phyloP scores from a whole-genome alignment of 495 filamentous ascomycete genomes.

The Parathielavia appendiculata region DNA sequence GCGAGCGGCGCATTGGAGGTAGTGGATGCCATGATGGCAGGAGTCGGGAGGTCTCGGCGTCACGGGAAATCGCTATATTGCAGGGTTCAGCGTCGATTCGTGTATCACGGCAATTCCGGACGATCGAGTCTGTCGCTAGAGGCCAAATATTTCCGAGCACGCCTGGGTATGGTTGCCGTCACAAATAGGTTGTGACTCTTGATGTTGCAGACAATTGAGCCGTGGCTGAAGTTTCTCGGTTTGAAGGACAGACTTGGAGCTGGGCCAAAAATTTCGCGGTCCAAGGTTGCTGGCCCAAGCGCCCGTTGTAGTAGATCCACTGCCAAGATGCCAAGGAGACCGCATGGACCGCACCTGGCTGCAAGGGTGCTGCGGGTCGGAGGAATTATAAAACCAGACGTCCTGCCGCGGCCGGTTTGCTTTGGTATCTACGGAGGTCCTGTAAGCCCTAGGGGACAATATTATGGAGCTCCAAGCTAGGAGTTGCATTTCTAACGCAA shows the following conservation, averaged over 20 bases:
- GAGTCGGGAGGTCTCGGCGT: constrained; percentile 13
- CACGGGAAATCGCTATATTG: constrained; percentile 14
- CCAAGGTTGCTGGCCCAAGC: constrained; percentile 18
- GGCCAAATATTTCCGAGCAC: not conserved
- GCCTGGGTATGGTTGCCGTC: not conserved
- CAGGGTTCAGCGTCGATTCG: constrained; percentile 12
- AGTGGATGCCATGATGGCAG: constrained; percentile 37
- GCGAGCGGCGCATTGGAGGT: constrained; percentile 52
- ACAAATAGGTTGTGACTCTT: constrained; percentile 11
- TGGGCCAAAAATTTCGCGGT: constrained; percentile 34
- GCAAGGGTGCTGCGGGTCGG: no score
- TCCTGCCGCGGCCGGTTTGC: no score
- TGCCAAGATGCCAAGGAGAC: constrained; percentile 1
- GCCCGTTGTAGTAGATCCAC: constrained; percentile 1
- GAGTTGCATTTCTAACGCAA: no score
- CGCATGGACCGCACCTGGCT: no score
- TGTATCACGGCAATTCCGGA: not conserved
- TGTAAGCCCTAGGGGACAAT: no score
- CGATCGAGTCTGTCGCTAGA: not conserved
- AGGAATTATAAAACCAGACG: no score
- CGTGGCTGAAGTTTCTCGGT: constrained; percentile 11
- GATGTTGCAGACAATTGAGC: constrained; percentile 11
- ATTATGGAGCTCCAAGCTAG: no score
- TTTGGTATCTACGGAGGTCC: no score
- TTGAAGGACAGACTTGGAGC: constrained; percentile 14